phyloP scores from a whole-genome alignment of 1,284 basidiomycete genomes.

The Ustilago esculenta region DNA sequence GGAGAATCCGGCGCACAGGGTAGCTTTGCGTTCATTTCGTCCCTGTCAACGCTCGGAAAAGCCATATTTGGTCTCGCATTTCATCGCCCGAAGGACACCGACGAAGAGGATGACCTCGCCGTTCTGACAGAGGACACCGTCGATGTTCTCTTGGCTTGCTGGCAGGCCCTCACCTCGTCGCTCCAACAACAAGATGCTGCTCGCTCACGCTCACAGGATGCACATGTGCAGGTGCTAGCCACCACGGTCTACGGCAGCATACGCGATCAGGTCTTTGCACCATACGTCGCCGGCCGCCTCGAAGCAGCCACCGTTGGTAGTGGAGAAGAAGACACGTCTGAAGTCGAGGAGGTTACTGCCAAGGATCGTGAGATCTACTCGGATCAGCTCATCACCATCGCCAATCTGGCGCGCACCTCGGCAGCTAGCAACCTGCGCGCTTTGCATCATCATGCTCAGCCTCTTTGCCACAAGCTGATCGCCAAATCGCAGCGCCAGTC shows the following conservation, averaged over 20 bases:
- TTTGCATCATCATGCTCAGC: constrained; percentile 24
- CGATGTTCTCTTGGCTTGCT: constrained; percentile 42
- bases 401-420: constrained; percentile 49
- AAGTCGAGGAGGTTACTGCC: constrained; percentile 45
- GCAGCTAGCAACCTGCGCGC: constrained; percentile 29
- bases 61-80: constrained; percentile 48
- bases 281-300: constrained; percentile 55
- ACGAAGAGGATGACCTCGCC: constrained; percentile 53
- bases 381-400: constrained; percentile 58
- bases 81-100: constrained; percentile 29
- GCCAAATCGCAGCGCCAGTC: constrained; percentile 33
- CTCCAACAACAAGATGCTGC: constrained; percentile 24
- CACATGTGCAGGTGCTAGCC: constrained; percentile 27
- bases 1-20: constrained; percentile 16
- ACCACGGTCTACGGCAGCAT: constrained; percentile 44
- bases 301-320: constrained; percentile 33
- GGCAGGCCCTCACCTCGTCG: constrained; percentile 33
- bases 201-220: constrained; percentile 17
- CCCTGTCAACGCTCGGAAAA: constrained; percentile 35
- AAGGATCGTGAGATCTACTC: constrained; percentile 58
- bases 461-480: constrained; percentile 37
- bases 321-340: constrained; percentile 40
- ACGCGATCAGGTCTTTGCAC: constrained; percentile 50
- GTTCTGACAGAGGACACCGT: constrained; percentile 48
- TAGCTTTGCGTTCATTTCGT: constrained; percentile 31